Evolutionary conservation across 192 early-diverging fungal species (phyloP).

Genomic region (Linnemannia schmuckeri): DNA sequence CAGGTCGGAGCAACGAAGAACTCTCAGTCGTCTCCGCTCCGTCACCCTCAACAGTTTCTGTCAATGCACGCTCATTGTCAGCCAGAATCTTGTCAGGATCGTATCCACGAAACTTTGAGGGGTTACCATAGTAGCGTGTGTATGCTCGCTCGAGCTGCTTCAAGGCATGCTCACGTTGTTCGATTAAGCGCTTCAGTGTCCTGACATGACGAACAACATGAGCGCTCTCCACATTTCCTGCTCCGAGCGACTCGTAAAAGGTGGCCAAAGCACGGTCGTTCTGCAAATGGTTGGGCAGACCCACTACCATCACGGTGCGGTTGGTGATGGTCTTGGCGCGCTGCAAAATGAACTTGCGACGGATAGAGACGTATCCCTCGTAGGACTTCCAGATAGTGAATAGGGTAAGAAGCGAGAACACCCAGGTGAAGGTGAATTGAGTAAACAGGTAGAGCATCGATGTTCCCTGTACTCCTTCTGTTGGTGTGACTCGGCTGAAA

Average conservation of each 20-base stretch:
- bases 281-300: slow-evolving; percentile 72
- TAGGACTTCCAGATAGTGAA: slow-evolving; percentile 68
- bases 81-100: slow-evolving; percentile 63
- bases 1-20: slow-evolving; percentile 7
- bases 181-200: slow-evolving; percentile 65
- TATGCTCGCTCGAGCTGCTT: slow-evolving; percentile 69
- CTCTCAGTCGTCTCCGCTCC: slow-evolving; percentile 2
- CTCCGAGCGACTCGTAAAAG: slow-evolving; percentile 72
- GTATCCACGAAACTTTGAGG: slow-evolving; percentile 72
- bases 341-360: slow-evolving; percentile 59
- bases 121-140: slow-evolving; percentile 75
- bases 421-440: slow-evolving; percentile 64
- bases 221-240: slow-evolving; percentile 76
- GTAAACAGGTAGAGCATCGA: slow-evolving; percentile 44
- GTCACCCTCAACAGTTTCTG: slow-evolving; percentile 3
- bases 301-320: slow-evolving; percentile 79
- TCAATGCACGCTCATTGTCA: slow-evolving; percentile 10
- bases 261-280: slow-evolving; percentile 67
- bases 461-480: neutral
- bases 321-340: slow-evolving; percentile 59
- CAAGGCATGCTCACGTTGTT: slow-evolving; percentile 68
- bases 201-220: slow-evolving; percentile 72
- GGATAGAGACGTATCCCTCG: slow-evolving; percentile 62
- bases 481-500: neutral
- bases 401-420: slow-evolving; percentile 63